These are phyloP conservation scores for Diaporthe citrichinensis DNA, from an alignment of 2,329 filamentous ascomycete species.

Conservation along the genomic window DNA sequence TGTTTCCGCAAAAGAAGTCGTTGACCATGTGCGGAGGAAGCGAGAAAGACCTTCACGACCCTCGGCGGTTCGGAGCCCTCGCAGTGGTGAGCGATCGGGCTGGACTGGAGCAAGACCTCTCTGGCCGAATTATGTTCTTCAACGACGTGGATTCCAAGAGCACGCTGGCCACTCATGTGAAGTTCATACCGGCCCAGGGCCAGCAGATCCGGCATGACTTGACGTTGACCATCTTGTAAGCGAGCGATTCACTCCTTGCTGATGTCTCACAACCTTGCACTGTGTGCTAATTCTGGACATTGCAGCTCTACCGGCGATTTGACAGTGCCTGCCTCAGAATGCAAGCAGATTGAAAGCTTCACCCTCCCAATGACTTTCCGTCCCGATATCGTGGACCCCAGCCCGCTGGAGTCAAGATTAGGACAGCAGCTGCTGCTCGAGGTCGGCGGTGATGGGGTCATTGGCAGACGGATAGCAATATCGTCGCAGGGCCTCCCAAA, in stretches of 20 bases:
- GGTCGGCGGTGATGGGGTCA: conserved; percentile 38
- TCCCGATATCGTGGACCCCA: not conserved
- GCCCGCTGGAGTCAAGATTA: conserved; percentile 20
- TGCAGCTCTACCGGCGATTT: conserved; percentile 37
- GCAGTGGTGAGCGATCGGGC: conserved; percentile 34
- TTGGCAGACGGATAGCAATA: conserved; percentile 40
- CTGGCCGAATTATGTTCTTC: conserved; percentile 36
- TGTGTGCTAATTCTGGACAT: not conserved
- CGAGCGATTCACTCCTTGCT: not conserved
- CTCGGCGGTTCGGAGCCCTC: conserved; percentile 36
- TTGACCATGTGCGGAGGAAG: conserved; percentile 36
- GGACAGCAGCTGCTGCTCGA: conserved; percentile 33
- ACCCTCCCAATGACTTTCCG: not conserved
- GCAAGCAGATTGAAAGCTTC: conserved; percentile 27
- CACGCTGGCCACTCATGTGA: conserved; percentile 37
- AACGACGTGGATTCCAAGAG: conserved; percentile 35
- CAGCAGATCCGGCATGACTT: conserved; percentile 5
- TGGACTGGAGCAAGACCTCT: conserved; percentile 22
- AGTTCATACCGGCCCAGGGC: conserved; percentile 10
- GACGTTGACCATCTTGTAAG: conserved; percentile 38
- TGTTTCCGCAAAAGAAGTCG: not conserved
- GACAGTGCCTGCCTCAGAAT: conserved; percentile 27
- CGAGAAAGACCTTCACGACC: conserved; percentile 34
- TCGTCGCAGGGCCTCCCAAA: not conserved
- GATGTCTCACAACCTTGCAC: too few species aligned